Percentiles rank a stretch among this genome's conserved stretches.
Conservation (phyloP, 2,329 filamentous ascomycete species). For the Hirsutella minnesotensis region DNA sequence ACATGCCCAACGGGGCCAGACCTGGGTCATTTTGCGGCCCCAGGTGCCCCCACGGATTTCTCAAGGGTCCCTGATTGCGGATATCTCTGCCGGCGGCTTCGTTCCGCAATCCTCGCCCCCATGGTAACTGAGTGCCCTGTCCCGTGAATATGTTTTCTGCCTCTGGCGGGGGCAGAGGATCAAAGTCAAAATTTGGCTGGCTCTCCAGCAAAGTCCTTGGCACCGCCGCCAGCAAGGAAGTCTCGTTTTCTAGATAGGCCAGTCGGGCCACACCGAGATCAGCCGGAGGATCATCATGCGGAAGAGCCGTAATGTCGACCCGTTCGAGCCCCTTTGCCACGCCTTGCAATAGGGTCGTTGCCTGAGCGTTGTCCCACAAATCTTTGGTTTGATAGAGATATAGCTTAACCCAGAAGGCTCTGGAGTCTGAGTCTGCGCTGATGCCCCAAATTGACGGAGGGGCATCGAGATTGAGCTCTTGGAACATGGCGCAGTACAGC, state of each 20-base stretch:
- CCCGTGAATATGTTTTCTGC: conserved; percentile 39
- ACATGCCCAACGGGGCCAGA: background rate
- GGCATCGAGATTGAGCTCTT: conserved; percentile 65
- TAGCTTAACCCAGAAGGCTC: conserved; percentile 57
- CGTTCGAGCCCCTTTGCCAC: conserved; percentile 46
- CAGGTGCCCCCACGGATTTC: too few species aligned
- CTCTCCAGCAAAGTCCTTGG: conserved; percentile 52
- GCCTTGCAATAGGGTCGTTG: conserved; percentile 55
- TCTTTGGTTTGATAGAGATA: conserved; percentile 70
- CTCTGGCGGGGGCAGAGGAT: conserved; percentile 64
- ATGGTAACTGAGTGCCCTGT: conserved; percentile 29
- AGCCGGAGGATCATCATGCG: conserved; percentile 25
- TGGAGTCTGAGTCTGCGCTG: conserved; percentile 49
- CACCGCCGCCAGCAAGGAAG: conserved; percentile 56
- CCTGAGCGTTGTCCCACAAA: conserved; percentile 73
- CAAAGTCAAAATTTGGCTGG: conserved; percentile 62
- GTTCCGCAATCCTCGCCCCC: conserved; percentile 15
- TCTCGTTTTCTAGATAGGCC: conserved; percentile 65
- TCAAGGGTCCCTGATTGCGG: too few species aligned
- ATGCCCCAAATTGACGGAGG: conserved; percentile 78
- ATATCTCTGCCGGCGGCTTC: conserved; percentile 15
- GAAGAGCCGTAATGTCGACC: conserved; percentile 25
- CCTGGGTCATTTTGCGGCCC: conserved; percentile 5
- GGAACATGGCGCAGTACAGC: conserved; percentile 71
- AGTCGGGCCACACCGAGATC: conserved; percentile 55